Base-by-base conservation (phyloP, 2,329 filamentous ascomycete genomes). In the Fusarium drepaniforme region DNA sequence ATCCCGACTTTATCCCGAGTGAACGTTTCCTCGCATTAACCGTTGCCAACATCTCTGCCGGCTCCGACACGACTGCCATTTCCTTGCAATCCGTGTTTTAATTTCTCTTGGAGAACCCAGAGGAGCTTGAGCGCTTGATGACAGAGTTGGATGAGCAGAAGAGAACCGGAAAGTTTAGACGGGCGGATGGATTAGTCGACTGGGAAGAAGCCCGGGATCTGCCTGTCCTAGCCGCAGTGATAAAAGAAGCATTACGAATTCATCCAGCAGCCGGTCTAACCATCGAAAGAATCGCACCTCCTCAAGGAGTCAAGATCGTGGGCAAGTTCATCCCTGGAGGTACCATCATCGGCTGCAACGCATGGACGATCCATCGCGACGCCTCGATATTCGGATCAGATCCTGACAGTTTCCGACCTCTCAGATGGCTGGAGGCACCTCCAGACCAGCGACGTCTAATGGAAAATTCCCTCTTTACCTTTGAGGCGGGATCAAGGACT, bases 231-330 rank as follows among this genome's bases (percentile, higher is more conserved):
- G 92, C 94, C 77, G 93, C 93, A 3, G 91, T 91, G 63, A 88
- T 96, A 77, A 93, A 95, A 79, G 94, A 97, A 81, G 90, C 92
- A 8, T 93, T 96, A 83, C 89, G 93, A 23, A 80, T 94, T 68
- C 93, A 96, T 80, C 94, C 94, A 0, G 92, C n/a, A n/a, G 88
- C 91, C 0, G 93, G 93, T 0, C 84, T 95, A 5, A 90, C 91
- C 1, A 86, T 96, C 40, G 93, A 96, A 81, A 89, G 94, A 70
- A 85, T 95, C 46, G 92, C 94, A 0, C 94, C 93, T 0, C 81
- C 86, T 0, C 84, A 88, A 21, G 93, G 93, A 8, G 85, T 89
- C 44, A 88, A 90, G 60, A 91, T 94, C 61, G 86, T 88, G 2
- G 92, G 90, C 0, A 81, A 86, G 16, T 88, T 87, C 71, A 86